Conservation (phyloP, 139 green algal species). For the Pleodorina starrii region DNA sequence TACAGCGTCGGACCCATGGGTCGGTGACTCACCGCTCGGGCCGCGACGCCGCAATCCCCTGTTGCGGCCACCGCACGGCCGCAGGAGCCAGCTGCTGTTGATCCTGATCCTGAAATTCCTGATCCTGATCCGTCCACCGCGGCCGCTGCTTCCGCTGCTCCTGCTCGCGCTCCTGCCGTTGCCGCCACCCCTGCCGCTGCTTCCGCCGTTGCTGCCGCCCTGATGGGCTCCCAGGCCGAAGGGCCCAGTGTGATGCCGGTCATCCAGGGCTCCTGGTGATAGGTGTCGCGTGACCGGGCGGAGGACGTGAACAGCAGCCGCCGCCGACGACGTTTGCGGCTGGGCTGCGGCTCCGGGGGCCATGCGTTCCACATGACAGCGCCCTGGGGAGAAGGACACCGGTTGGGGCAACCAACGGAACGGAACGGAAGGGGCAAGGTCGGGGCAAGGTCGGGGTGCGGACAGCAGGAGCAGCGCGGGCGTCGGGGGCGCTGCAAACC, state of each 20-base stretch:
- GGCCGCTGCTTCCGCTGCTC: background rate
- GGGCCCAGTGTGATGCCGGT: constrained; percentile 9
- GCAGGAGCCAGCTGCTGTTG: background rate
- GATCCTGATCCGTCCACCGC: background rate
- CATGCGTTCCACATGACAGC: constrained; percentile 12
- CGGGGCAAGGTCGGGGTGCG: too few species aligned
- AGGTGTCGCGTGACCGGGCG: too few species aligned
- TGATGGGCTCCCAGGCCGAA: background rate
- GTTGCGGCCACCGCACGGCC: background rate
- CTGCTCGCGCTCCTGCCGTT: background rate
- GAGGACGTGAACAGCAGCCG: background rate
- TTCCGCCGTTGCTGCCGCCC: background rate
- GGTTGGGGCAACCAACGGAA: background rate
- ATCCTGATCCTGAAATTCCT: background rate
- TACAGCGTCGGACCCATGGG: constrained; percentile 8
- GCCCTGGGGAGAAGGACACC: background rate
- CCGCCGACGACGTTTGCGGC: background rate
- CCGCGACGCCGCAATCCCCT: background rate
- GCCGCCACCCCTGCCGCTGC: too few species aligned
- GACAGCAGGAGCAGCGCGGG: too few species aligned
- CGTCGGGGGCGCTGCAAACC: too few species aligned
- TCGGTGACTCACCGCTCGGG: background rate
- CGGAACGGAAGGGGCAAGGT: too few species aligned
- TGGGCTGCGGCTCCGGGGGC: background rate
- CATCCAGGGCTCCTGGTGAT: background rate